Conservation (phyloP, 73 alveolate species). For the Durusdinium trenchii region DNA sequence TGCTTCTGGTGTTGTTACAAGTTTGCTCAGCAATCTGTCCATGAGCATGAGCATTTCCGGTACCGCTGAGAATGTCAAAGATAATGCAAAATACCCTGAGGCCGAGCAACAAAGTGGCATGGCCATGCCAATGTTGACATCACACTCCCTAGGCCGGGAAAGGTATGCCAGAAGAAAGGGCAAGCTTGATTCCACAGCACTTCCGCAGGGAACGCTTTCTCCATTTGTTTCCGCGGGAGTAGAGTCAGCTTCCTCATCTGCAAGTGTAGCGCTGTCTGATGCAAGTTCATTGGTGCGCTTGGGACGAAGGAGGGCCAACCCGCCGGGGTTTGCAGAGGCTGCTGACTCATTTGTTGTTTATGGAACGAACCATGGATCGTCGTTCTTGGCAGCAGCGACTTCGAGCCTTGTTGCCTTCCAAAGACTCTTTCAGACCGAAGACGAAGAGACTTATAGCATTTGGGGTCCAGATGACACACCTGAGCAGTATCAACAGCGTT, state of each 20-base stretch:
- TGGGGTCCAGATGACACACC: conserved; percentile 90
- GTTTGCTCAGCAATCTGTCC: conserved; percentile 20
- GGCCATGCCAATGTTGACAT: conserved; percentile 38
- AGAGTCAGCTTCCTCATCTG: neutral
- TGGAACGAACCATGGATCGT: neutral
- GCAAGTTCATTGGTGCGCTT: neutral
- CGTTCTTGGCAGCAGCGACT: conserved; percentile 32
- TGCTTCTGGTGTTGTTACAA: conserved; percentile 29
- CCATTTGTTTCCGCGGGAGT: conserved; percentile 24
- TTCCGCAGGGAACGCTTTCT: no score
- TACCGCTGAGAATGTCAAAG: neutral
- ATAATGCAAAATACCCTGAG: neutral
- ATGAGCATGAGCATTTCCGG: neutral
- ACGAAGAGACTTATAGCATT: conserved; percentile 44
- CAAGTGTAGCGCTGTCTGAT: conserved; percentile 1
- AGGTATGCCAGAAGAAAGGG: conserved; percentile 45
- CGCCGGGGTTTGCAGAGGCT: neutral
- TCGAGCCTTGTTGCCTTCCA: conserved; percentile 59
- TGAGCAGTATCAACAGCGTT: conserved; percentile 35
- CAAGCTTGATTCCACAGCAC: neutral
- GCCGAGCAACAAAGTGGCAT: neutral
- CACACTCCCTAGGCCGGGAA: conserved; percentile 29
- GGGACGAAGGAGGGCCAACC: neutral
- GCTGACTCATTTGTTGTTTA: neutral
- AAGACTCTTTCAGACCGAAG: conserved; percentile 18